Conservation (phyloP, 1,139 yeast species). For the Schwanniomyces etchellsii region DNA sequence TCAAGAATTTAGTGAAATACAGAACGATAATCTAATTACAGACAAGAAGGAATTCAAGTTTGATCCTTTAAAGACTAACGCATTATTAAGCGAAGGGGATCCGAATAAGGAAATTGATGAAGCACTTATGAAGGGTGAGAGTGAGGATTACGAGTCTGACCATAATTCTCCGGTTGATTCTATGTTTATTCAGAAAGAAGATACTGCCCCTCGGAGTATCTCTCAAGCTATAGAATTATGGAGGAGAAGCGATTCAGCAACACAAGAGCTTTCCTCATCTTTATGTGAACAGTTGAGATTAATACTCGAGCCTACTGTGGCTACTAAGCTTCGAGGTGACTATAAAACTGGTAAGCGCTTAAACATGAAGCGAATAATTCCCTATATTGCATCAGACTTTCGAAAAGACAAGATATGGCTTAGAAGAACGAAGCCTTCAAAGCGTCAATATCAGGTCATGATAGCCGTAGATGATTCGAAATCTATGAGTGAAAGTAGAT, state of each 20-base stretch:
- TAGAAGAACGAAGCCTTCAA: conserved; percentile 94
- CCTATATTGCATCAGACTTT: conserved; percentile 96
- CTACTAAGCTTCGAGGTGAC: conserved; percentile 92
- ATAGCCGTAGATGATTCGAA: conserved; percentile 96
- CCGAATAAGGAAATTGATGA: conserved; percentile 19
- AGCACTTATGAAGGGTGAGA: conserved; percentile 7
- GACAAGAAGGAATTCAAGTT: conserved; percentile 14
- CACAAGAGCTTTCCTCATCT: conserved; percentile 82
- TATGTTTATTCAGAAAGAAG: neutral
- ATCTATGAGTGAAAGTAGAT: conserved; percentile 92
- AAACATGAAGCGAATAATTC: conserved; percentile 96
- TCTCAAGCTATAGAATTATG: conserved; percentile 75
- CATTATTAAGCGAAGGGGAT: neutral
- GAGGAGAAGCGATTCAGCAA: conserved; percentile 75
- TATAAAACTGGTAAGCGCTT: conserved; percentile 95
- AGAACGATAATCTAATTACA: conserved; percentile 15
- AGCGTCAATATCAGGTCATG: conserved; percentile 96
- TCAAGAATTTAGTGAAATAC: conserved; percentile 13
- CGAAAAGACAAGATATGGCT: conserved; percentile 98
- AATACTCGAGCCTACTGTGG: conserved; percentile 90
- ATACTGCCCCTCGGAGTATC: conserved; percentile 42
- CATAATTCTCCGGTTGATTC: too few relatives aligned
- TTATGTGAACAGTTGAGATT: conserved; percentile 89
- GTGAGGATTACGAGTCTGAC: conserved; percentile 14
- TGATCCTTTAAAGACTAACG: neutral